A percentile compares a stretch with the other conserved stretches of the same genome.
Conservation (phyloP, 371 early-diverging fungal species). For the Zopfochytrium polystomum region DNA sequence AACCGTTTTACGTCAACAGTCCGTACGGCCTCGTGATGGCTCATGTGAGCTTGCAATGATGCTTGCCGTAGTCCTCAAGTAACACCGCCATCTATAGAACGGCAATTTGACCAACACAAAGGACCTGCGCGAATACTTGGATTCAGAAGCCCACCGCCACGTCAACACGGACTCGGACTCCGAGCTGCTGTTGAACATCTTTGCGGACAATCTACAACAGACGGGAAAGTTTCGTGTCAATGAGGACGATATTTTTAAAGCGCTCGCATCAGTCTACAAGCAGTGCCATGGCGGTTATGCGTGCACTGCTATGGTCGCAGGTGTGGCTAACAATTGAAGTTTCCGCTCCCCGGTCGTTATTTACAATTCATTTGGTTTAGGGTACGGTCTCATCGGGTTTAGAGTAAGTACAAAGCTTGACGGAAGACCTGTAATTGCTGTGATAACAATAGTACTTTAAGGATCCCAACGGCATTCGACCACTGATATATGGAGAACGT, state of each 20-base stretch:
- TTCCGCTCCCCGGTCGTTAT: too few relatives aligned
- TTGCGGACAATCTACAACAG: conserved; percentile 76
- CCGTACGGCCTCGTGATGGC: conserved; percentile 96
- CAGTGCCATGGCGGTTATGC: conserved; percentile 91
- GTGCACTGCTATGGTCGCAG: conserved; percentile 93
- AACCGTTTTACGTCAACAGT: conserved; percentile 98
- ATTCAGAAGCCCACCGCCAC: conserved; percentile 92
- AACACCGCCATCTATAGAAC: conserved; percentile 57
- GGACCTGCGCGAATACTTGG: conserved; percentile 81
- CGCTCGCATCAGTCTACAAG: conserved; percentile 76
- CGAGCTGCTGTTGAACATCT: conserved; percentile 91
- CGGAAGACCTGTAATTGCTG: too few relatives aligned
- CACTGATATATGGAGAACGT: conserved; percentile 86
- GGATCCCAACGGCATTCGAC: conserved; percentile 95
- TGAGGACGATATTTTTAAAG: conserved; percentile 93
- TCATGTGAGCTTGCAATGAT: conserved; percentile 61
- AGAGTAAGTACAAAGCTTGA: conserved; percentile 21
- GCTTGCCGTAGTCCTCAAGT: conserved; percentile 2
- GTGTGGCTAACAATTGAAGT: conserved; percentile 13
- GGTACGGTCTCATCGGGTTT: conserved; percentile 32
- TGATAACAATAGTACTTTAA: too few relatives aligned
- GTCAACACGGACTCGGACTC: conserved; percentile 98
- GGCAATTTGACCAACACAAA: conserved; percentile 93
- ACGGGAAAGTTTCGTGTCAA: conserved; percentile 93
- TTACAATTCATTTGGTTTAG: too few relatives aligned